Conservation (phyloP, 371 early-diverging fungal genomes). For the Encephalitozoon cuniculi region DNA sequence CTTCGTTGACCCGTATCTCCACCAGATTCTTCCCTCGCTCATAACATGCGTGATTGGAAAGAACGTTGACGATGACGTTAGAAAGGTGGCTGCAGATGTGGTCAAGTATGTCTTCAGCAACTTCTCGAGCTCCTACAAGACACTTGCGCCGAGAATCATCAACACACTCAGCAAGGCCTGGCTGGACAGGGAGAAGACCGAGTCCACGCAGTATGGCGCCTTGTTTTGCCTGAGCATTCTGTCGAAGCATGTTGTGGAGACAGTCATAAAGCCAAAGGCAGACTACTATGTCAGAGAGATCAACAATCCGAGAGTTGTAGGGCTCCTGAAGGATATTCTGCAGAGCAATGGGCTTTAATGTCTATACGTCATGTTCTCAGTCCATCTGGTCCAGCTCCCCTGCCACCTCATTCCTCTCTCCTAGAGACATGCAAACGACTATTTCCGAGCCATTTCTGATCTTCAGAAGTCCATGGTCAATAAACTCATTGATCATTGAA, state of each 20-base stretch:
- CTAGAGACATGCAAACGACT: constrained; percentile 4
- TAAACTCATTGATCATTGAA: constrained; percentile 41
- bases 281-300: constrained; percentile 28
- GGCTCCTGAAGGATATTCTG: constrained; percentile 5
- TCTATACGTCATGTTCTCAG: not conserved
- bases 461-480: constrained; percentile 53
- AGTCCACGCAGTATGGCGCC: constrained; percentile 57
- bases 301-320: constrained; percentile 3
- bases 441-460: constrained; percentile 16
- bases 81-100: constrained; percentile 49
- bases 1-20: constrained; percentile 93
- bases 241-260: constrained; percentile 23
- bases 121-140: constrained; percentile 56
- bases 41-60: constrained; percentile 84
- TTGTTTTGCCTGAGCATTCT: constrained; percentile 54
- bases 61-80: constrained; percentile 62
- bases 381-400: not conserved
- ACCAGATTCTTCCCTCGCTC: constrained; percentile 87
- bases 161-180: constrained; percentile 58
- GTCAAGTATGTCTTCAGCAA: constrained; percentile 60
- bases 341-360: constrained; percentile 4
- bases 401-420: constrained; percentile 17
- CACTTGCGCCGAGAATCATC: constrained; percentile 58
- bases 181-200: constrained; percentile 54
- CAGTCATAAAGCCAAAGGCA: constrained; percentile 28